phyloP scores from a whole-genome alignment of 164 flowering plant species.

The Annona cherimola region DNA sequence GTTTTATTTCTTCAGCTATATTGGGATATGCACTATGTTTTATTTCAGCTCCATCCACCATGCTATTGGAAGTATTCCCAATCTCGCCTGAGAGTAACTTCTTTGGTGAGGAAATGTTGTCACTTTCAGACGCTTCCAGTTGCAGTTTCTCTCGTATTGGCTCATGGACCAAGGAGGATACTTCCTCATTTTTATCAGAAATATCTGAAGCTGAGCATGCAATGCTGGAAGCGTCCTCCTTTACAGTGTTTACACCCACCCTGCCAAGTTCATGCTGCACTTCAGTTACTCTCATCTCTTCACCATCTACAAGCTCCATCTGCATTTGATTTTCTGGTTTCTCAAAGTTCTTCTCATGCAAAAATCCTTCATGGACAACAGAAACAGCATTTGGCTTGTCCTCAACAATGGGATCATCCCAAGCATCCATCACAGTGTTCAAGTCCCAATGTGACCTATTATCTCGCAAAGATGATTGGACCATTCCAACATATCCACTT shows the following conservation, averaged over 20 bases:
- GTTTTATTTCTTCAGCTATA: constrained; percentile 7
- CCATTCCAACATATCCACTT: constrained; percentile 8
- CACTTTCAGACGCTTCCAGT: constrained; percentile 8
- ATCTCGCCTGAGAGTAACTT: constrained; percentile 5
- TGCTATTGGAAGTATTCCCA: background rate
- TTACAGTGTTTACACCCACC: constrained; percentile 3
- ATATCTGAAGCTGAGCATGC: constrained; percentile 1
- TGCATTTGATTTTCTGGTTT: constrained; percentile 7
- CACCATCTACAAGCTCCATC: constrained; percentile 6
- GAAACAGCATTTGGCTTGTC: constrained; percentile 8
- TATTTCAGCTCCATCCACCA: background rate
- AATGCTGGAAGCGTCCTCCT: background rate
- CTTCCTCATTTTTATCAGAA: background rate
- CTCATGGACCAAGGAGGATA: background rate
- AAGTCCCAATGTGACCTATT: constrained; percentile 62
- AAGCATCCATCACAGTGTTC: constrained; percentile 58
- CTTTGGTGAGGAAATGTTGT: background rate
- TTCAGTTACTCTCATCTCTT: constrained; percentile 2
- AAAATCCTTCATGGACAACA: background rate
- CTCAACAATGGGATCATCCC: constrained; percentile 34
- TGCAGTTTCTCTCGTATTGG: constrained; percentile 5
- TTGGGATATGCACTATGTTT: constrained; percentile 9
- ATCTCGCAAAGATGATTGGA: constrained; percentile 26
- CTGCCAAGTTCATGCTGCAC: constrained; percentile 1
- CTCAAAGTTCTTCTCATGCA: constrained; percentile 1